Base-by-base conservation (phyloP, 805 yeast genomes). In the Starmerella apis region DNA sequence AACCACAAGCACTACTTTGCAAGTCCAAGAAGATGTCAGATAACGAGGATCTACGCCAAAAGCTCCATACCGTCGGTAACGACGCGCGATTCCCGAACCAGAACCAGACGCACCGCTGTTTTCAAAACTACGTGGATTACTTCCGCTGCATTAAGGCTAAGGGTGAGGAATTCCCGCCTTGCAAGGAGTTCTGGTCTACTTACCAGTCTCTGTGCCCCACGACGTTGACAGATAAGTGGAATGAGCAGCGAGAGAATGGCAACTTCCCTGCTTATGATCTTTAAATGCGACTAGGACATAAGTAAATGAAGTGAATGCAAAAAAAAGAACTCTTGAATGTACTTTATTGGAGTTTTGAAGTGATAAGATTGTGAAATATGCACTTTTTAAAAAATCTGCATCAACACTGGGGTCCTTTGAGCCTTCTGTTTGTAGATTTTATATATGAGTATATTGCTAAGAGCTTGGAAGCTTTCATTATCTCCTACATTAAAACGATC, bases 131-230 rank as follows among this genome's bases (percentile, higher is more conserved):
- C 75, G 86, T 92, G 65, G 98, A 92, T 72, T 92, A 90, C 80
- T 92, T 84, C 82, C 88, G 87, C 72, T 92, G 98, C 76, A 79
- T 92, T 68, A 83, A 81, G 65, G 86, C 88, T 60, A 90, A 90
- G 75, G 98, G 98, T 67, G 96, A 90, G 73, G 97, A 88, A 56
- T 92, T 92, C 66, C 95, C 88, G 63, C 97, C 97, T 65, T 92
- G 98, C 73, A 78, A 87, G 72, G 88, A 85, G 63, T 92, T 92
- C 76, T 85, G 79, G 80, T 83, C 79, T 71, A 86, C 96, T 50
- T 92, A 77, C 77, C 78, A 83, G 62, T 78, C 96, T 22, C 74
- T 70, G 53, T 69, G 72, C 63, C 71, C 71, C 44, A 53, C 54
- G 8, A 39, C 59, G 48, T 66, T 70, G 71, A 59, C 63, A 42